Percentiles rank a stretch among this genome's conserved stretches.
Conservation (phyloP, 169 alveolate genomes). For the Cryptosporidium sp. region DNA sequence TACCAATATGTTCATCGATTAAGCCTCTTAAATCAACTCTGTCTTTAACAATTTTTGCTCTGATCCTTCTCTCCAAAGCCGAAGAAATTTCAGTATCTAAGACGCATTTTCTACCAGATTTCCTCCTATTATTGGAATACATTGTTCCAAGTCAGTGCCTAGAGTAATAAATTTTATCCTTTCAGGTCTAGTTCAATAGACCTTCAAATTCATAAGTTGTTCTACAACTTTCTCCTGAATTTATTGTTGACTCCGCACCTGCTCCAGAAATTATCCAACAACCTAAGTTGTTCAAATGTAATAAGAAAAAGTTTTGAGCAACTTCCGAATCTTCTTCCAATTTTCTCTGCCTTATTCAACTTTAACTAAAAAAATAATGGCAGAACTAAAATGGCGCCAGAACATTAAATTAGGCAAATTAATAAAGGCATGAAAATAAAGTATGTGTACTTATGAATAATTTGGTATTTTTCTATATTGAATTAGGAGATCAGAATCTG, state of each 20-base stretch:
- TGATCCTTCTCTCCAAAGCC: conserved; percentile 16
- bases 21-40: conserved; percentile 12
- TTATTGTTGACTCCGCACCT: not conserved
- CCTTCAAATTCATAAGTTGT: not conserved
- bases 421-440: not conserved
- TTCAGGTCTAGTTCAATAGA: not conserved
- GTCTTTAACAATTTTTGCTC: conserved; percentile 26
- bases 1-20: conserved; percentile 20
- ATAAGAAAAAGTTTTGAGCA: not conserved
- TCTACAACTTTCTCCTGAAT: not conserved
- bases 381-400: not conserved
- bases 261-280: not conserved
- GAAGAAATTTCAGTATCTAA: conserved; percentile 35
- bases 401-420: not conserved
- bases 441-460: not conserved
- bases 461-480: not conserved
- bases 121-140: conserved; percentile 55
- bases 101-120: conserved; percentile 42
- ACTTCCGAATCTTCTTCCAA: not conserved
- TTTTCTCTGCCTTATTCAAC: not conserved
- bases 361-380: too few relatives aligned
- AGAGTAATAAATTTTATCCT: not conserved
- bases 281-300: not conserved
- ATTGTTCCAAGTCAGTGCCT: not conserved
- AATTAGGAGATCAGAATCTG: not conserved